Conservation (phyloP, 495 filamentous ascomycete species). For the Penicillium silybi region DNA sequence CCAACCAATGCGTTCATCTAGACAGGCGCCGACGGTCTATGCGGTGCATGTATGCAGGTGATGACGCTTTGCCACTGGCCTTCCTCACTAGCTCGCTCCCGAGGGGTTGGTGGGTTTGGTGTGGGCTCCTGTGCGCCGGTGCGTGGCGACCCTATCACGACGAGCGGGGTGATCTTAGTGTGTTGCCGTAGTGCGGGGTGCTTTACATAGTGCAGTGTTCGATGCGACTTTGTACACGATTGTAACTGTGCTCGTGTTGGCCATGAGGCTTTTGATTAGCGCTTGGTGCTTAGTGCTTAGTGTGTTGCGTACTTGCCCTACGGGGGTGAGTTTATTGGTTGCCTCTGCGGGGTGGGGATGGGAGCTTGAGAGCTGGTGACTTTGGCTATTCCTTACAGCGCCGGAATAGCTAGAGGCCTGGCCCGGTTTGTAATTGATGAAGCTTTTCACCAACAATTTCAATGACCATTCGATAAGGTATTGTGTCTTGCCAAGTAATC, state of each 20-base stretch:
- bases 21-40: background rate
- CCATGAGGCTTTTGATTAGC: background rate
- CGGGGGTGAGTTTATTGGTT: background rate
- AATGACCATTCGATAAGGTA: background rate
- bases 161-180: background rate
- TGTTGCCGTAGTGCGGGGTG: background rate
- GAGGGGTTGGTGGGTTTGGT: background rate
- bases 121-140: background rate
- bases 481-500: background rate
- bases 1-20: background rate
- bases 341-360: too few relatives aligned
- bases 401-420: too few relatives aligned
- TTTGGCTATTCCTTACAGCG: background rate
- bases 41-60: conserved; percentile 12
- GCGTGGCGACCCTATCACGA: background rate
- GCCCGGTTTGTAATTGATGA: too few relatives aligned
- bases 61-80: conserved; percentile 7
- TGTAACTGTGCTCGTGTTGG: background rate
- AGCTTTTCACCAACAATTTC: background rate
- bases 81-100: background rate
- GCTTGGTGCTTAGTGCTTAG: background rate
- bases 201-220: background rate
- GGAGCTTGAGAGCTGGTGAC: background rate
- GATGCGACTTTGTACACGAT: background rate
- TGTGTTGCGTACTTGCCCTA: background rate